Evolutionary conservation across 371 early-diverging fungal genomes (phyloP).

Genomic region (Mortierella sp.): DNA sequence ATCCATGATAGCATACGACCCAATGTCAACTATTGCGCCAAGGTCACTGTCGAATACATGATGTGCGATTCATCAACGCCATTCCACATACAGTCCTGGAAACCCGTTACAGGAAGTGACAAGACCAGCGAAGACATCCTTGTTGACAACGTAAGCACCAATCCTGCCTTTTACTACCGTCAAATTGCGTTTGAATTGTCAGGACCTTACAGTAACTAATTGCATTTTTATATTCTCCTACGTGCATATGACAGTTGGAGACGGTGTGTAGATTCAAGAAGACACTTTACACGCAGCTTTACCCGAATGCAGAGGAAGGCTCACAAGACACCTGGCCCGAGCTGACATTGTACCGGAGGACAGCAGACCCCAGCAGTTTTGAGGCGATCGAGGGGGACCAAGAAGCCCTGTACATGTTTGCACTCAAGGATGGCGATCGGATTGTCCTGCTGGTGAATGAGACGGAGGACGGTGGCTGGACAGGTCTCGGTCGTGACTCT

Average conservation of each 20-base stretch:
- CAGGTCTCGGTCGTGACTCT: conserved; percentile 21
- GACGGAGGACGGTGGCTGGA: conserved; percentile 7
- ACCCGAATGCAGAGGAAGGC: conserved; percentile 21
- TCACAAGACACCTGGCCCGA: conserved; percentile 39
- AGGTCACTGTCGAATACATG: conserved; percentile 46
- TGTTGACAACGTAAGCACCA: conserved; percentile 45
- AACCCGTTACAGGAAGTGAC: conserved; percentile 11
- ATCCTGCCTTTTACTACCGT: not conserved
- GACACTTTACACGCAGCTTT: conserved; percentile 34
- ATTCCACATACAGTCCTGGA: conserved; percentile 39
- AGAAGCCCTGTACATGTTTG: conserved; percentile 55
- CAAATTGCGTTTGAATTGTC: not conserved
- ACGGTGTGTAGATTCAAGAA: conserved; percentile 54
- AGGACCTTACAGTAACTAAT: too few species aligned
- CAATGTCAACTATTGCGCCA: conserved; percentile 49
- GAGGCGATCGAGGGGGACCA: conserved; percentile 49
- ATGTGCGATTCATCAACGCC: conserved; percentile 35
- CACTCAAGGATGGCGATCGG: conserved; percentile 51
- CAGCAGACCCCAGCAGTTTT: conserved; percentile 2
- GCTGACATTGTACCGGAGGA: conserved; percentile 33
- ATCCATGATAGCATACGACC: conserved; percentile 30
- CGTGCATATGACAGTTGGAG: conserved; percentile 29
- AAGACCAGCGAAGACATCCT: conserved; percentile 19
- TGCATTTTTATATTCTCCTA: not conserved
- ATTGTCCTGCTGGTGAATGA: conserved; percentile 45